These are phyloP conservation scores for Anisodus tanguticus DNA, from an alignment of 257 asterid genomes.

Conservation along the genomic window DNA sequence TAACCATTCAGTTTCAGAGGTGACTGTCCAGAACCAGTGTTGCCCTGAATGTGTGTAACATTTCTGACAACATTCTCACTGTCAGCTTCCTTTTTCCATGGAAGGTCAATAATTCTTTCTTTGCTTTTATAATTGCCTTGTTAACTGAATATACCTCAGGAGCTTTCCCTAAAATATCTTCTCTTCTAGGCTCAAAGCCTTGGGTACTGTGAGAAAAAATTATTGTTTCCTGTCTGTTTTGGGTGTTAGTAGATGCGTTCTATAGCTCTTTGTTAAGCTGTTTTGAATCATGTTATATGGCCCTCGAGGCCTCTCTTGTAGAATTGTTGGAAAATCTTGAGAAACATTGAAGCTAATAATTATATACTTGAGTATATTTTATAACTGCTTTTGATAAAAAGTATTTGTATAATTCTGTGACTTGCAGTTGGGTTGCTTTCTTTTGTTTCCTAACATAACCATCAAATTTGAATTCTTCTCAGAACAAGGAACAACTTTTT, in stretches of 20 bases:
- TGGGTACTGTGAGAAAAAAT: background rate
- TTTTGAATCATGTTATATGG: background rate
- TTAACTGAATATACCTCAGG: too few species aligned
- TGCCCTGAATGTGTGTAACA: too few species aligned
- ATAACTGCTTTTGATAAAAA: background rate
- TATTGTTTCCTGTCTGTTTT: background rate
- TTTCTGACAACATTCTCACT: too few species aligned
- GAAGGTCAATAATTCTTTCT: too few species aligned
- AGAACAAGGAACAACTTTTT: background rate
- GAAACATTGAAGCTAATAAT: background rate
- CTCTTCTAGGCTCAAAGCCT: too few species aligned
- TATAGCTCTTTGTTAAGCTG: background rate
- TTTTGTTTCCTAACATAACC: background rate
- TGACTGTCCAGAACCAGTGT: too few species aligned
- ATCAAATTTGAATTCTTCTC: background rate
- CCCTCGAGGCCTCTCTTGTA: background rate
- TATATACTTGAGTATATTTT: background rate
- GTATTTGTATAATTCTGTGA: background rate
- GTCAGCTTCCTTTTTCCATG: too few species aligned
- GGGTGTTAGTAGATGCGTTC: background rate
- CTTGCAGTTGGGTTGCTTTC: background rate
- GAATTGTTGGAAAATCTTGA: background rate
- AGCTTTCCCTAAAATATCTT: too few species aligned
- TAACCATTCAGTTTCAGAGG: too few species aligned
- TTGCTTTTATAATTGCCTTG: too few species aligned